Evolutionary conservation across 805 yeast genomes (phyloP), one percentile per base, ranked within the genome.

Genomic region (Yamadazyma olivae): DNA sequence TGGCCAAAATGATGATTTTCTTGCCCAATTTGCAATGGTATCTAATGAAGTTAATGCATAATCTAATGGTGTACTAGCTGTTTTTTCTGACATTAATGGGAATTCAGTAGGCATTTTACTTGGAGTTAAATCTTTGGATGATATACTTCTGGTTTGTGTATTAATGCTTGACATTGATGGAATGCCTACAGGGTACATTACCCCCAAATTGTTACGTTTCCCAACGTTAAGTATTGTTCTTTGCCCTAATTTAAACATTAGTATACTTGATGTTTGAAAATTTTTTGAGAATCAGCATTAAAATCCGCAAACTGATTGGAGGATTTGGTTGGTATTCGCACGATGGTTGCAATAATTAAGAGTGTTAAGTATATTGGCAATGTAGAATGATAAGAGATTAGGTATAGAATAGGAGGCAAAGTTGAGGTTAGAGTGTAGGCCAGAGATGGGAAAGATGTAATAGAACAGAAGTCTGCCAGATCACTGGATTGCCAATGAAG

Each of bases 1-100:
- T 6, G 95, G 95, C 95, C 95, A 86, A 61, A 86, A 86, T 1
- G 93, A 83, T 18, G 95, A 87, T 57, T 84, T 88, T 62, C 95
- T 76, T 1, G 91, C 95, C 95, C 95, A 86, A 67, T 82, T 82
- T 46, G 89, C 89, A 44, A 86, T 76, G 44, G 81, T 81, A 55
- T 86, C 95, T 50, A 86, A 66, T 15, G 90, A 77, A 13, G 95
- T 85, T 56, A 86, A 71, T 2, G 88, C 89, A 51, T 86, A 86
- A 63, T 86, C 95, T 43, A 84, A 61, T 9, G 83, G 80, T 21
- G 64, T 52, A n/a, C 58, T 50, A 14, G 69, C 66, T 6, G 64
- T 79, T 49, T 77, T 70, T 57, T 84, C 77, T 18, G 83, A 71
- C 53, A 85, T 75, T 43, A 84, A 74, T 18, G 91, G 89, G 49